Percentiles rank a stretch among this genome's conserved stretches.
phyloP scores from a whole-genome alignment of 257 asterid species.

The Thymus quinquecostatus region DNA sequence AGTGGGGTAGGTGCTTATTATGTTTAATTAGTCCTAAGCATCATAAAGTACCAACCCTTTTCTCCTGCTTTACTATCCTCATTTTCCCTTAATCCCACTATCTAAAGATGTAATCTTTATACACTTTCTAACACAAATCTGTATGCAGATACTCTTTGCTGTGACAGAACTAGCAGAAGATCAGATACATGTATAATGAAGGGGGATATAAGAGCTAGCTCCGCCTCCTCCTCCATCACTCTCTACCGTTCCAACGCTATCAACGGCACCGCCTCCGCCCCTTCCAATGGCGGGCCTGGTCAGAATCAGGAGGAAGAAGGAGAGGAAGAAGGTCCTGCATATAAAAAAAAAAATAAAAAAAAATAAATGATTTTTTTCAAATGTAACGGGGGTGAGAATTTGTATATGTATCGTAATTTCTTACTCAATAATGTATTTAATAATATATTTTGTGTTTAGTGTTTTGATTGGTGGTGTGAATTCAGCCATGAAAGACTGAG shows the following conservation, averaged over 20 bases:
- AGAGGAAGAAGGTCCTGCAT: too few relatives aligned
- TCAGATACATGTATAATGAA: constrained; percentile 81
- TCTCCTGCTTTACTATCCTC: background rate
- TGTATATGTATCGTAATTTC: too few relatives aligned
- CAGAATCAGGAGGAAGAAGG: constrained; percentile 18
- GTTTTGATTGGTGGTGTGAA: too few relatives aligned
- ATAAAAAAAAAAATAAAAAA: too few relatives aligned
- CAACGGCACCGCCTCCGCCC: constrained; percentile 21
- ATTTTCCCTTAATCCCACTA: constrained; percentile 10
- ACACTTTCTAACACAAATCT: constrained; percentile 22
- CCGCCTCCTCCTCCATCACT: constrained; percentile 57
- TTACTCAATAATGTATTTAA: too few relatives aligned
- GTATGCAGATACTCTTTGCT: constrained; percentile 73
- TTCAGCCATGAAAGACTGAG: too few relatives aligned
- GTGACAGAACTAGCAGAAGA: constrained; percentile 73
- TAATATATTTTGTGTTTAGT: too few relatives aligned
- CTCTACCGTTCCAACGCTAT: constrained; percentile 43
- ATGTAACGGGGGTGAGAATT: too few relatives aligned
- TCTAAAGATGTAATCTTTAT: background rate
- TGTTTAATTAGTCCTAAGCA: constrained; percentile 14
- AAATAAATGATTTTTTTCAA: too few relatives aligned
- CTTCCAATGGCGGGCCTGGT: constrained; percentile 27
- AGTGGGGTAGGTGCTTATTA: constrained; percentile 36
- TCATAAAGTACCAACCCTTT: constrained; percentile 18
- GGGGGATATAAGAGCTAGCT: constrained; percentile 76